Evolutionary conservation across 371 early-diverging fungal genomes (phyloP), one percentile per base, ranked within the genome.

Genomic region (Mortierella sp.): DNA sequence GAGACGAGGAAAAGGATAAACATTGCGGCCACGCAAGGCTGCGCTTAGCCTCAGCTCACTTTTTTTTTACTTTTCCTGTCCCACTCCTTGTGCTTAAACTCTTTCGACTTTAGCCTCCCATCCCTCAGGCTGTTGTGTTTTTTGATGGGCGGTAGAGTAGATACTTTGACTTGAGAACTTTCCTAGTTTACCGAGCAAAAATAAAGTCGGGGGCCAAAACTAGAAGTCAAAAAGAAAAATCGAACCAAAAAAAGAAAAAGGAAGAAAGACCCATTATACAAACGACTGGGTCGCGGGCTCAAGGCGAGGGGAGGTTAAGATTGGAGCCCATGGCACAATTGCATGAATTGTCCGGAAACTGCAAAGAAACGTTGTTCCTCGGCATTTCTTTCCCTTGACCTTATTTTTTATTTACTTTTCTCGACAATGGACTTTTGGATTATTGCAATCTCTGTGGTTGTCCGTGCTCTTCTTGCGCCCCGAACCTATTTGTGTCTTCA

Each of bases 371-470:
- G 61, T 61, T 61, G 37, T 61, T 61, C 61, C 61, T 61, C 61
- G 61, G 58, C 9, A 26, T 19, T 8, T 19, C 37, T 61, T 22
- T 61, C 37, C 39, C 61, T 19, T 34, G 16, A 6, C 58, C 16
- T 22, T n/a, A n/a, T n/a, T n/a, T 13, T 31, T 31, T 16, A 0
- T 19, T 14, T 16, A 2, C 5, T 14, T 31, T 8, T 61, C 61
- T 61, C 48, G 48, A 48, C n/a, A 48, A 39, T 61, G 61, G 61
- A 61, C 61, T 61, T 61, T 61, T 61, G 61, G 61, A 61, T 31
- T 61, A 61, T 61, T 61, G 61, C 37, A 19, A 31, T 31, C 29
- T 48, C 5, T 48, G 16, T n/a, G n/a, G n/a, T n/a, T n/a, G n/a
- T n/a, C n/a, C n/a, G n/a, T n/a, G n/a, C 8, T 10, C 16, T 61